Evolutionary conservation across 2,329 filamentous ascomycete species (phyloP).

Genomic region (Fusarium nodosum): DNA sequence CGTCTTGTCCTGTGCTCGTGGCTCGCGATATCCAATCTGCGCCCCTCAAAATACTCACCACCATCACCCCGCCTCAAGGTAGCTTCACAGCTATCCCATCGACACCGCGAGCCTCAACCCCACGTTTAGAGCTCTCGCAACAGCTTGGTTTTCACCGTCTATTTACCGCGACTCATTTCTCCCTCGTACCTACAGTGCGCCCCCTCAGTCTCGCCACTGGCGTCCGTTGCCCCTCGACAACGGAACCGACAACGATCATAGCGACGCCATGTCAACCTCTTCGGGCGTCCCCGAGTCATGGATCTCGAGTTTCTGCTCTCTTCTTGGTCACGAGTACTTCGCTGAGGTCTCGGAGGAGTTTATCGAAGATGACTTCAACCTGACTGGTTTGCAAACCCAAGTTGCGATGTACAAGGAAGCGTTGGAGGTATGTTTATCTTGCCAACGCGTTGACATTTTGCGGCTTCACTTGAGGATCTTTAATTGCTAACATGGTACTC

Average conservation of each 20-base stretch:
- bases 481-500: slow-evolving; percentile 22
- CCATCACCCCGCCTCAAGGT: slow-evolving; percentile 48
- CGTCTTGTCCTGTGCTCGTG: slow-evolving; percentile 24
- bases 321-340: slow-evolving; percentile 98
- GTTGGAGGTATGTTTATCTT: slow-evolving; percentile 72
- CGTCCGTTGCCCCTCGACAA: slow-evolving; percentile 25
- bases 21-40: slow-evolving; percentile 40
- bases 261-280: slow-evolving; percentile 68
- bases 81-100: slow-evolving; percentile 46
- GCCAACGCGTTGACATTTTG: slow-evolving; percentile 9
- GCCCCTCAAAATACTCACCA: slow-evolving; percentile 43
- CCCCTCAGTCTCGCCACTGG: slow-evolving; percentile 27
- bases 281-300: slow-evolving; percentile 84
- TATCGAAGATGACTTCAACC: slow-evolving; percentile 99
- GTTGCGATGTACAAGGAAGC: slow-evolving; percentile 99
- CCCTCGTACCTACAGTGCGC: slow-evolving; percentile 31
- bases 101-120: slow-evolving; percentile 39
- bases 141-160: slow-evolving; percentile 2
- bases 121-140: slow-evolving; percentile 17
- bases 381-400: slow-evolving; percentile 94
- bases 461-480: not conserved
- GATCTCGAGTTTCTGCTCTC: slow-evolving; percentile 97
- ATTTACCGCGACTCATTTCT: slow-evolving; percentile 16
- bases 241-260: slow-evolving; percentile 18
- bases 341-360: slow-evolving; percentile 99